Evolutionary conservation across 2,329 filamentous ascomycete genomes (phyloP), one percentile per base, ranked within the genome.

Genomic region (Phyllosticta citriasiana): DNA sequence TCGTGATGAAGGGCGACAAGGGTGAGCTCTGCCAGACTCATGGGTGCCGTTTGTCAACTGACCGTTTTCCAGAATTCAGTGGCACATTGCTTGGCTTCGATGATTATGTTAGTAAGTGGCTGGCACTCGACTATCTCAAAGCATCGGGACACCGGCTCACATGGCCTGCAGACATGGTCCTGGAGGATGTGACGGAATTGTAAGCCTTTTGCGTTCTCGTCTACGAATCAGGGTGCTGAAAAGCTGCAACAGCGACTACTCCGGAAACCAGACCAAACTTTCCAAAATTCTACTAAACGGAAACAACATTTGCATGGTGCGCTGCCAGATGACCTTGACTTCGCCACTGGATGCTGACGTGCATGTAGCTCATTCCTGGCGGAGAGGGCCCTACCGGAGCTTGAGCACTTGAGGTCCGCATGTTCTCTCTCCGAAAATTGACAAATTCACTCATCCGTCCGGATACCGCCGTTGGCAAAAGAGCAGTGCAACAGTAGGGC

Each of bases 231-330:
- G 19, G 53, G n/a, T 35, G 40, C 53, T 55, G 14, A 60, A 47
- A 4, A 24, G 35, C 16, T 16, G 33, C 16, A 22, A 25, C 65
- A 97, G 93, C 73, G 94, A 99, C 77, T 96, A 96, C 77, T 87
- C 87, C 4, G 93, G 93, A 64, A 85, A 88, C 68, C 88, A 93
- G 75, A 89, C 86, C 54, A 96, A 96, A 75, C 84, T 99, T 51
- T 84, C 91, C 57, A 97, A 97, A 81, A 96, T 99, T 64, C 78
- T 99, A 52, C 79, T 99, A 50, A 99, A 99, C 71, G 94, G 94
- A 62, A 99, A 99, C 79, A 97, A 97, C 71, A 91, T 99, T 66
- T 97, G 93, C 88, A 99, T 99, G 94, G 94, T 96, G 82, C 61
- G 30, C 26, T 26, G 14, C 47, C 27, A 14, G 9, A 16, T 16